phyloP scores from a whole-genome alignment of 768 basidiomycete genomes.

The Chalciporus sphaerocephalus region DNA sequence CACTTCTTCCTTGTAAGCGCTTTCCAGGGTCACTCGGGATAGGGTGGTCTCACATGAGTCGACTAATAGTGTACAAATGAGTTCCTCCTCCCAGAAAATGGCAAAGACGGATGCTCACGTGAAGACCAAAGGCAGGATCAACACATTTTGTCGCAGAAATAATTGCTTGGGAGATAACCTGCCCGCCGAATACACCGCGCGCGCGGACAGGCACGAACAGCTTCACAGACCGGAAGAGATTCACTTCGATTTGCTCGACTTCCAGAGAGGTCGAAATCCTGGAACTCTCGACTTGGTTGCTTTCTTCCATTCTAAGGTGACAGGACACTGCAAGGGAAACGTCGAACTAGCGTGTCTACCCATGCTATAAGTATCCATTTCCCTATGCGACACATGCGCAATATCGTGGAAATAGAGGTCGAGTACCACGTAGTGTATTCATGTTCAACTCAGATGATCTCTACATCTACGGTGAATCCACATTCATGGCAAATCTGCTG shows the following conservation, averaged over 20 bases:
- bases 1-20: slow-evolving; percentile 44
- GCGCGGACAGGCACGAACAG: slow-evolving; percentile 57
- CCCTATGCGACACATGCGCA: not conserved
- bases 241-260: slow-evolving; percentile 72
- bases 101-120: slow-evolving; percentile 48
- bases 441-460: slow-evolving; percentile 54
- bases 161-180: slow-evolving; percentile 85
- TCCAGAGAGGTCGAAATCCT: slow-evolving; percentile 72
- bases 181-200: slow-evolving; percentile 83
- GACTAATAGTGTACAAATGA: slow-evolving; percentile 44
- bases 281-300: slow-evolving; percentile 55
- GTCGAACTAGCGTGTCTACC: not conserved
- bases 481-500: slow-evolving; percentile 83
- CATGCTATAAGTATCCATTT: too few relatives aligned
- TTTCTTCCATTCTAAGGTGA: slow-evolving; percentile 30
- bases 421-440: too few relatives aligned
- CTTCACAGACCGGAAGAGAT: slow-evolving; percentile 74
- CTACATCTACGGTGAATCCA: slow-evolving; percentile 88
- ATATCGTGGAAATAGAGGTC: too few relatives aligned
- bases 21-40: not conserved
- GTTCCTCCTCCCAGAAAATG: not conserved
- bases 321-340: not conserved
- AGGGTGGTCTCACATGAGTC: slow-evolving; percentile 47
- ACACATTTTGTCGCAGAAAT: slow-evolving; percentile 78
- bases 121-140: slow-evolving; percentile 56